Evolutionary conservation across 352 stramenopile species (phyloP).

Genomic region (Aphanomyces invadans): DNA sequence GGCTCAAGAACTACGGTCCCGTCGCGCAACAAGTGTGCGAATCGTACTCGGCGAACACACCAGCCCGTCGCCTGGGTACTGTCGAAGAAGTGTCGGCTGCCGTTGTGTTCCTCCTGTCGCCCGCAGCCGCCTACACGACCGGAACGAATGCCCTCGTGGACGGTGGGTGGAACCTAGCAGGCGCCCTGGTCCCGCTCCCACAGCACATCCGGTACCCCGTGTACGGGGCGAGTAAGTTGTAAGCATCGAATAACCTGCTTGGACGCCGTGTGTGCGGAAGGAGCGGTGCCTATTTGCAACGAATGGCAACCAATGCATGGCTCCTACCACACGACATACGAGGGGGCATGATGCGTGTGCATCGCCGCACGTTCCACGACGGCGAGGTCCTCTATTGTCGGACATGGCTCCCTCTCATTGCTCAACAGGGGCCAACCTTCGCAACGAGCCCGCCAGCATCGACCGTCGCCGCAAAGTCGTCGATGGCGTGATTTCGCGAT

Average conservation of each 20-base stretch:
- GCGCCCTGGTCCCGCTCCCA: constrained; percentile 66
- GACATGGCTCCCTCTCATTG: too few species aligned
- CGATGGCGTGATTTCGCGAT: too few species aligned
- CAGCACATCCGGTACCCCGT: constrained; percentile 65
- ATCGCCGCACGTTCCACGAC: too few species aligned
- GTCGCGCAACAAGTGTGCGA: constrained; percentile 81
- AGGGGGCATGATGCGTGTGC: too few species aligned
- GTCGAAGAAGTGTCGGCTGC: constrained; percentile 84
- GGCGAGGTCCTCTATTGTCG: neutral
- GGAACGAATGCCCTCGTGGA: constrained; percentile 85
- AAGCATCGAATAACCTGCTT: constrained; percentile 8
- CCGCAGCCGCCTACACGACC: constrained; percentile 86
- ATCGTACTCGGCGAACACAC: constrained; percentile 65
- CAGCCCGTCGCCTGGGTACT: constrained; percentile 84
- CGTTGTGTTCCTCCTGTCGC: constrained; percentile 85
- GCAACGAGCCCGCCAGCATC: too few species aligned
- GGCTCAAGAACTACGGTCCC: constrained; percentile 85
- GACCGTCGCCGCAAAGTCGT: too few species aligned
- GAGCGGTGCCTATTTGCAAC: constrained; percentile 29
- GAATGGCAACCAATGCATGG: neutral
- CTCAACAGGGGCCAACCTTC: too few species aligned
- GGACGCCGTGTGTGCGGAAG: too few species aligned
- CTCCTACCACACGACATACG: too few species aligned
- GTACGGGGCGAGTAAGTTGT: constrained; percentile 74
- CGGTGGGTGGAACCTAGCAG: constrained; percentile 65